Conservation (phyloP, 139 green algal species). For the Klebsormidium nitens region DNA sequence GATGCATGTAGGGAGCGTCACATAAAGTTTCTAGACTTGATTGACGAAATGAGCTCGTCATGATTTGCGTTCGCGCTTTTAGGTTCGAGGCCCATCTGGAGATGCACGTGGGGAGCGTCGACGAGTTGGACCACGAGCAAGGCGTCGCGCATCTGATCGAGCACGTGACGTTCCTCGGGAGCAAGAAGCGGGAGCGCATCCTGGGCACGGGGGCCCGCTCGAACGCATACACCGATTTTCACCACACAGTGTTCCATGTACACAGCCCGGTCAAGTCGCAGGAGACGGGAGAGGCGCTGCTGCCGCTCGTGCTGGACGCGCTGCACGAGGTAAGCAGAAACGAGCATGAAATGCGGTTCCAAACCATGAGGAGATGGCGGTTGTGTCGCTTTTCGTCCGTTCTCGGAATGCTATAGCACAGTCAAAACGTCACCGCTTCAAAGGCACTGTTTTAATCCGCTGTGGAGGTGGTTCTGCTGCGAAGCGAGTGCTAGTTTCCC, state of each 20-base stretch:
- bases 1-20: no score
- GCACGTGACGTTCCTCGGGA: slow-evolving; percentile 98
- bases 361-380: no score
- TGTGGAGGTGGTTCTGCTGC: no score
- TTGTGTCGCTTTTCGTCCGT: no score
- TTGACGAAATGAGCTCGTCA: no score
- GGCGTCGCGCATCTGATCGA: slow-evolving; percentile 97
- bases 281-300: slow-evolving; percentile 59
- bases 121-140: slow-evolving; percentile 72
- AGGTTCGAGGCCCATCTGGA: slow-evolving; percentile 78
- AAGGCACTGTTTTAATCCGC: no score
- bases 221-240: slow-evolving; percentile 99
- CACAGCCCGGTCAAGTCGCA: slow-evolving; percentile 77
- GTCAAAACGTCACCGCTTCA: no score
- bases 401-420: no score
- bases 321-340: slow-evolving; percentile 45
- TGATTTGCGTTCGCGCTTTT: no score
- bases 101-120: slow-evolving; percentile 72
- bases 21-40: no score
- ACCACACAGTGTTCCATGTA: slow-evolving; percentile 99
- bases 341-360: background rate
- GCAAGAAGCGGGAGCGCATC: slow-evolving; percentile 77
- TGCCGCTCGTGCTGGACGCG: slow-evolving; percentile 85
- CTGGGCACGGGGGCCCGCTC: slow-evolving; percentile 82
- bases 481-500: no score